Evolutionary conservation across 805 yeast genomes (phyloP).

Genomic region (Candida methanosorbosa): DNA sequence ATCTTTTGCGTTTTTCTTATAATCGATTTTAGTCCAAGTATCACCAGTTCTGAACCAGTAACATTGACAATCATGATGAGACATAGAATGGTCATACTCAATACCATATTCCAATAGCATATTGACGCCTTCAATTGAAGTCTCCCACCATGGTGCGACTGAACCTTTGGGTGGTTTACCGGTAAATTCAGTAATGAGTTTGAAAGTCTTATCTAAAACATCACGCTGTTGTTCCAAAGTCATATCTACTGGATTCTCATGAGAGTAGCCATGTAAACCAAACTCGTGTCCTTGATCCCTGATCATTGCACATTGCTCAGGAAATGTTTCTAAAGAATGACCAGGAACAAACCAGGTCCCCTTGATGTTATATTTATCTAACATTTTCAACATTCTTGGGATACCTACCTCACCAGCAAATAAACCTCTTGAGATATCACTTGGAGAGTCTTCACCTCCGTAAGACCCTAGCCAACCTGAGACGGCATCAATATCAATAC

Average conservation of each 20-base stretch:
- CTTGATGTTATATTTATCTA: slow-evolving; percentile 25
- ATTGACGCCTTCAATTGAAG: slow-evolving; percentile 24
- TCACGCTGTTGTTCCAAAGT: slow-evolving; percentile 26
- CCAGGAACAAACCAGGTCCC: slow-evolving; percentile 32
- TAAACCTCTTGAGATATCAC: slow-evolving; percentile 27
- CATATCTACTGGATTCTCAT: slow-evolving; percentile 28
- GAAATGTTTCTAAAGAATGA: slow-evolving; percentile 29
- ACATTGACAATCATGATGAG: slow-evolving; percentile 27
- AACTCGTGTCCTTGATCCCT: slow-evolving; percentile 28
- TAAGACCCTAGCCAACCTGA: slow-evolving; percentile 30
- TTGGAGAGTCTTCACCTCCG: slow-evolving; percentile 28
- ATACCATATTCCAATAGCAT: slow-evolving; percentile 26
- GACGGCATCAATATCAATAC: slow-evolving; percentile 30
- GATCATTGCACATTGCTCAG: slow-evolving; percentile 25
- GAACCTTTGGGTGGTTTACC: slow-evolving; percentile 28
- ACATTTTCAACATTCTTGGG: slow-evolving; percentile 24
- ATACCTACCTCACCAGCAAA: slow-evolving; percentile 30
- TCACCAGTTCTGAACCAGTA: slow-evolving; percentile 29
- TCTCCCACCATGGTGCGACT: slow-evolving; percentile 32
- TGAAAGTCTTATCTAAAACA: slow-evolving; percentile 24
- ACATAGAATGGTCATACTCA: slow-evolving; percentile 29
- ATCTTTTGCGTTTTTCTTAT: slow-evolving; percentile 23
- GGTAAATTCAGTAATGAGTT: slow-evolving; percentile 23
- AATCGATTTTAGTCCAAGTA: slow-evolving; percentile 28
- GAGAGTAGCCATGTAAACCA: slow-evolving; percentile 30